Evolutionary conservation across 345 rosid genomes (phyloP).

Genomic region (Melastoma malabathricum): DNA sequence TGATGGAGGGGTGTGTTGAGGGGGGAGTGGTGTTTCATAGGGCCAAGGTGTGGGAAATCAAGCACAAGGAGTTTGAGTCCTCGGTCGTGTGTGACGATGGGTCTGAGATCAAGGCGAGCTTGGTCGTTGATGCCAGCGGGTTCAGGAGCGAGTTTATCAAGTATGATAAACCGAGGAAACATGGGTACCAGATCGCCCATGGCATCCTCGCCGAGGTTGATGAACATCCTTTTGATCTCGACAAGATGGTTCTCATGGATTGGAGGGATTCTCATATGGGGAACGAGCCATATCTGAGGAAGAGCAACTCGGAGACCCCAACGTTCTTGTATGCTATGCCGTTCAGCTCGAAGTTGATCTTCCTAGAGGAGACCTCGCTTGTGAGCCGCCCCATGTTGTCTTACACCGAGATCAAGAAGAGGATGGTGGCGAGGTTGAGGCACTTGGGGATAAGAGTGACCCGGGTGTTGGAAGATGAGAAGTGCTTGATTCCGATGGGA

Average conservation of each 20-base stretch:
- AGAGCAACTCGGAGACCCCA: slow-evolving; percentile 24
- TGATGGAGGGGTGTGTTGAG: slow-evolving; percentile 31
- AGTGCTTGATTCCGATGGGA: slow-evolving; percentile 71
- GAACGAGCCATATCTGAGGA: slow-evolving; percentile 41
- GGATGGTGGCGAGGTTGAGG: slow-evolving; percentile 59
- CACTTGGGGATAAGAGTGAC: slow-evolving; percentile 50
- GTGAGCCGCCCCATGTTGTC: slow-evolving; percentile 47
- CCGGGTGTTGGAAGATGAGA: slow-evolving; percentile 44
- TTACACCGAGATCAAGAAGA: slow-evolving; percentile 36
- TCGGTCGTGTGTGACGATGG: slow-evolving; percentile 40
- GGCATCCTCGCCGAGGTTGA: slow-evolving; percentile 61
- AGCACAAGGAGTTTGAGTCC: slow-evolving; percentile 41
- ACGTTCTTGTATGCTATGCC: slow-evolving; percentile 63
- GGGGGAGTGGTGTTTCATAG: slow-evolving; percentile 40
- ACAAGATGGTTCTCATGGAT: slow-evolving; percentile 63
- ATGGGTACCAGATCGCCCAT: slow-evolving; percentile 62
- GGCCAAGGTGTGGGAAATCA: slow-evolving; percentile 50
- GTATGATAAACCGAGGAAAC: slow-evolving; percentile 42
- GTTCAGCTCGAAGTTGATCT: slow-evolving; percentile 32
- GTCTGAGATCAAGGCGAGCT: slow-evolving; percentile 32
- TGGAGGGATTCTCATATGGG: slow-evolving; percentile 68
- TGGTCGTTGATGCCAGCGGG: slow-evolving; percentile 53
- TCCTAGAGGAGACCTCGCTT: slow-evolving; percentile 51
- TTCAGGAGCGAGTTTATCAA: slow-evolving; percentile 29
- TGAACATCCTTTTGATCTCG: slow-evolving; percentile 49